Conservation (phyloP, 176 grass and related monocot species). For the Carex kokanica region DNA sequence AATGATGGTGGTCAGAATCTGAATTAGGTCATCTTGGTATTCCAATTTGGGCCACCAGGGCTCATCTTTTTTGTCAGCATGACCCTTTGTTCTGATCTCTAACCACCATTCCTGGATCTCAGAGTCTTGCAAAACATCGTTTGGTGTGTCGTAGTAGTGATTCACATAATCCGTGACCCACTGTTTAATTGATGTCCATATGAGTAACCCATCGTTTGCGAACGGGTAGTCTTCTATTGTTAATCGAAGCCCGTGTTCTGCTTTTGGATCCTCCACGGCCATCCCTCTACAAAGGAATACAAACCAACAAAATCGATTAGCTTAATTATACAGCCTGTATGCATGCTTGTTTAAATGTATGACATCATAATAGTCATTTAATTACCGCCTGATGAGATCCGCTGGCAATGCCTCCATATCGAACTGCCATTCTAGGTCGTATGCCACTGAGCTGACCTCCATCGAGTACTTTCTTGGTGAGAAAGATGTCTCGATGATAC, state of each 20-base stretch:
- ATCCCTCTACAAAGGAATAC: constrained; percentile 42
- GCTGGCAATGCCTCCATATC: constrained; percentile 71
- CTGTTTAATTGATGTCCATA: constrained; percentile 47
- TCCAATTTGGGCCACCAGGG: constrained; percentile 60
- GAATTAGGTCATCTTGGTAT: constrained; percentile 30
- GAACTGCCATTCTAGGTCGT: constrained; percentile 50
- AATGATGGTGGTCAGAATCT: constrained; percentile 47
- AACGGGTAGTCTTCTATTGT: constrained; percentile 69
- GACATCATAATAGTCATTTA: background rate
- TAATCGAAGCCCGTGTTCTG: constrained; percentile 35
- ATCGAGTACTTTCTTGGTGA: constrained; percentile 37
- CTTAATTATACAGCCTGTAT: background rate
- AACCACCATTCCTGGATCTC: constrained; percentile 64
- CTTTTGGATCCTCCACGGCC: constrained; percentile 36
- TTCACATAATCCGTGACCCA: constrained; percentile 44
- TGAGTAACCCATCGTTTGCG: constrained; percentile 49
- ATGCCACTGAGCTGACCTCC: constrained; percentile 52
- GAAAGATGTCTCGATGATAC: constrained; percentile 54
- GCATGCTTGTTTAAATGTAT: background rate
- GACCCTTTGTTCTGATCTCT: constrained; percentile 63
- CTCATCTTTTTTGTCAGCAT: constrained; percentile 51
- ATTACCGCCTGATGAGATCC: constrained; percentile 53
- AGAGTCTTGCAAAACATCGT: constrained; percentile 23
- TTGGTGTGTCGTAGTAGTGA: constrained; percentile 29
- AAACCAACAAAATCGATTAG: background rate